phyloP scores from a whole-genome alignment of 257 asterid genomes.

The Gynochthodes officinalis region DNA sequence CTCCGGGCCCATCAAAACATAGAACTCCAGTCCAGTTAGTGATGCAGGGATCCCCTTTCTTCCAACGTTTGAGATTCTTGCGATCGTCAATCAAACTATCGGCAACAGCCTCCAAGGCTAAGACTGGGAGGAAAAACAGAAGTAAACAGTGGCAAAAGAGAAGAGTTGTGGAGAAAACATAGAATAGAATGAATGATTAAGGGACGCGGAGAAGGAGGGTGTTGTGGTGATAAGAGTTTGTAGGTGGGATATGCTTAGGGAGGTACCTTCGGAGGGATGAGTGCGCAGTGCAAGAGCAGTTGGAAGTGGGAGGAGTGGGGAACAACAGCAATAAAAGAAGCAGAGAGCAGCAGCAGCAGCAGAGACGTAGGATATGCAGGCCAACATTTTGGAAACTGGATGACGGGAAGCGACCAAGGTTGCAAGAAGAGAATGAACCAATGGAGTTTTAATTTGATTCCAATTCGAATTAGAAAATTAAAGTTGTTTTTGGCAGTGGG shows the following conservation, averaged over 20 bases:
- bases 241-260: too few relatives aligned
- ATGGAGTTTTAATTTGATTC: too few relatives aligned
- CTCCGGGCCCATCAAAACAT: conserved; percentile 25
- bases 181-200: too few relatives aligned
- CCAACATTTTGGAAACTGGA: neutral
- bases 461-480: too few relatives aligned
- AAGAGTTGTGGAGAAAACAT: too few relatives aligned
- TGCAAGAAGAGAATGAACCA: too few relatives aligned
- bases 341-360: conserved; percentile 22
- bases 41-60: conserved; percentile 41
- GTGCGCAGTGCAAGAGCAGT: conserved; percentile 7
- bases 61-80: conserved; percentile 36
- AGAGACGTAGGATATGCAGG: too few relatives aligned
- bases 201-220: too few relatives aligned
- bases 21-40: conserved; percentile 49
- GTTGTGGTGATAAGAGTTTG: too few relatives aligned
- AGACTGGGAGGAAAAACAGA: conserved; percentile 25
- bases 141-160: neutral
- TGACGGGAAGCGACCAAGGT: too few relatives aligned
- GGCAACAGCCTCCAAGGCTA: conserved; percentile 31
- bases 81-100: conserved; percentile 27
- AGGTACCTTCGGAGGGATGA: conserved; percentile 27
- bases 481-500: too few relatives aligned
- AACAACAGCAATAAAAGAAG: conserved; percentile 3
- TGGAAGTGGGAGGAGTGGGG: neutral